Percentiles rank a stretch among this genome's conserved stretches.
Conservation (phyloP, 768 basidiomycete genomes). For the Dictyophora rubrovolvata region DNA sequence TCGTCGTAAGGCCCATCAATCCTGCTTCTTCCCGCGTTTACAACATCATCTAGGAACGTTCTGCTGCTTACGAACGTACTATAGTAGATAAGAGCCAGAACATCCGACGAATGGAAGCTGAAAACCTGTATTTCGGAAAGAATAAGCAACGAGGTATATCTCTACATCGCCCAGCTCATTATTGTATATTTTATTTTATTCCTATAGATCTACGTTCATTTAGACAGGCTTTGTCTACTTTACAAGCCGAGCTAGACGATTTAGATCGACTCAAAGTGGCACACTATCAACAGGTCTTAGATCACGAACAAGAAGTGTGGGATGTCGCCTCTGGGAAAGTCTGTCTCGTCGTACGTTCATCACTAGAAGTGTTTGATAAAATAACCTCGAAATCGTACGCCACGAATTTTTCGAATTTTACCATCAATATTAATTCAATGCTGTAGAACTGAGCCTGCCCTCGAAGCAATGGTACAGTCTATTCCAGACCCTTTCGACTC, state of each 20-base stretch:
- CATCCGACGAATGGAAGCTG: conserved; percentile 78
- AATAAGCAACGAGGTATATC: conserved; percentile 68
- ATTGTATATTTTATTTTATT: conserved; percentile 6
- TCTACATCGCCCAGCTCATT: neutral
- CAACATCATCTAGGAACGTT: conserved; percentile 58
- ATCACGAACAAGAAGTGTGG: conserved; percentile 96
- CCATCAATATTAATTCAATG: conserved; percentile 24
- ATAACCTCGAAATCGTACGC: conserved; percentile 80
- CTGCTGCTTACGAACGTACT: conserved; percentile 70
- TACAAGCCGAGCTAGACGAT: conserved; percentile 87
- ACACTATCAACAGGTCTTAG: conserved; percentile 78
- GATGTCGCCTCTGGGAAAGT: conserved; percentile 82
- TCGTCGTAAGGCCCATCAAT: conserved; percentile 39
- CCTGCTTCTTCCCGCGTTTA: conserved; percentile 1
- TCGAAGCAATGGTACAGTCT: conserved; percentile 84
- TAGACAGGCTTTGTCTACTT: conserved; percentile 66
- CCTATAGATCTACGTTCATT: conserved; percentile 77
- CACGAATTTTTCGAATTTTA: conserved; percentile 8
- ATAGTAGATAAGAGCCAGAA: conserved; percentile 75
- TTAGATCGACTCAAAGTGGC: conserved; percentile 74
- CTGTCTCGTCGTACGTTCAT: conserved; percentile 68
- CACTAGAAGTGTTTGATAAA: conserved; percentile 86
- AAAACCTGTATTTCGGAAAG: conserved; percentile 55
- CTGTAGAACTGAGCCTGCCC: conserved; percentile 63
- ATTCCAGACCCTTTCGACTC: conserved; percentile 91